Conservation (phyloP, 495 filamentous ascomycete species). For the Xylaria cubensis region DNA sequence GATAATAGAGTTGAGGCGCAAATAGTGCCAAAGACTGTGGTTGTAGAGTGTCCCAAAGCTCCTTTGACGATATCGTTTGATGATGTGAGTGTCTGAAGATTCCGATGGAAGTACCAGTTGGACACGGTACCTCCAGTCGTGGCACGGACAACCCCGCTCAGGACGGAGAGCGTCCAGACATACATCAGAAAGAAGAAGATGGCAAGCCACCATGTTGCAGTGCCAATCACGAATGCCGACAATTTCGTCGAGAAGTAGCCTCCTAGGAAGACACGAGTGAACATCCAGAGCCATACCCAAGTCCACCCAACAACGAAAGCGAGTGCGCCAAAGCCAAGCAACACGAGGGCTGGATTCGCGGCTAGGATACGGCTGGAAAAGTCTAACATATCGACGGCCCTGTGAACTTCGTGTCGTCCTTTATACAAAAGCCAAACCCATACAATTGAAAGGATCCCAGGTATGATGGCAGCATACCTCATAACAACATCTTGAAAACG, state of each 20-base stretch:
- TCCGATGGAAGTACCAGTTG: slow-evolving; percentile 98
- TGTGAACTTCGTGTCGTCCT: slow-evolving; percentile 77
- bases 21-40: slow-evolving; percentile 91
- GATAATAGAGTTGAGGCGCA: slow-evolving; percentile 82
- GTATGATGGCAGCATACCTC: slow-evolving; percentile 83
- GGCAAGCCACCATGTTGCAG: slow-evolving; percentile 89
- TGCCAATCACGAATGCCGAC: slow-evolving; percentile 75
- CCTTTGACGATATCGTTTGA: slow-evolving; percentile 81
- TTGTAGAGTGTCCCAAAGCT: slow-evolving; percentile 77
- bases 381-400: slow-evolving; percentile 85
- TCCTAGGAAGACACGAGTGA: slow-evolving; percentile 89
- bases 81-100: slow-evolving; percentile 75
- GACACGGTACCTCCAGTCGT: slow-evolving; percentile 94
- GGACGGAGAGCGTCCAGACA: slow-evolving; percentile 88
- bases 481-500: slow-evolving; percentile 86
- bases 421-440: slow-evolving; percentile 85
- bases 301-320: slow-evolving; percentile 81
- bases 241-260: slow-evolving; percentile 71
- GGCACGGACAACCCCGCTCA: slow-evolving; percentile 84
- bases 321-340: slow-evolving; percentile 81
- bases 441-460: slow-evolving; percentile 71
- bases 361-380: slow-evolving; percentile 88
- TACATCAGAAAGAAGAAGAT: slow-evolving; percentile 91
- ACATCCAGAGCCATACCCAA: slow-evolving; percentile 97
- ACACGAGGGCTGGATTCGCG: slow-evolving; percentile 81